Percentiles rank a stretch among this genome's conserved stretches.
These are phyloP conservation scores for Soucietia sequanensis DNA, from an alignment of 805 yeast genomes.

Conservation along the genomic window DNA sequence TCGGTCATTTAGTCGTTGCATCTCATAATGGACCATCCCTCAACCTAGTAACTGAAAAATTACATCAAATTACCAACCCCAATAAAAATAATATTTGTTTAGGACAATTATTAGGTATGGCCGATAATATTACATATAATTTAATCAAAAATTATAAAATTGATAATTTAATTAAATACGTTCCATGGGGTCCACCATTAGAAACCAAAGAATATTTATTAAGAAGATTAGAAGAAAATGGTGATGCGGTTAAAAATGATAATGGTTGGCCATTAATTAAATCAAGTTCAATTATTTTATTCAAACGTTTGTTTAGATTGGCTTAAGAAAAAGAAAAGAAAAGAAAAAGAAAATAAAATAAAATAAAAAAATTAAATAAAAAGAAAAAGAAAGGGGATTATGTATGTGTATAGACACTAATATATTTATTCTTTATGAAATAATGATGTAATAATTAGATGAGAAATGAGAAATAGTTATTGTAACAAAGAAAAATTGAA, in stretches of 20 bases:
- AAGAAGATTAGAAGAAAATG: conserved; percentile 92
- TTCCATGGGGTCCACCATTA: conserved; percentile 96
- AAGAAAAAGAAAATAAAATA: too few relatives aligned
- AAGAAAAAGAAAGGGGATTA: too few relatives aligned
- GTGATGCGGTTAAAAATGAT: conserved; percentile 87
- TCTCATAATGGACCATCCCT: conserved; percentile 86
- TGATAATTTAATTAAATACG: conserved; percentile 84
- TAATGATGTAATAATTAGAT: too few relatives aligned
- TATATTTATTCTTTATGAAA: too few relatives aligned
- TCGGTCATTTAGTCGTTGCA: conserved; percentile 85
- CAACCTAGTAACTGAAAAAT: conserved; percentile 60
- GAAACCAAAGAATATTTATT: conserved; percentile 88
- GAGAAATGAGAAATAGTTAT: too few relatives aligned
- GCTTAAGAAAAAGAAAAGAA: too few relatives aligned
- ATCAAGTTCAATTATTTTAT: conserved; percentile 39
- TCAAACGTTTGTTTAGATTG: conserved; percentile 25
- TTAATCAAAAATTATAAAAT: conserved; percentile 63
- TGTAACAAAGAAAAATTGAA: too few relatives aligned
- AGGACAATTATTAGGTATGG: conserved; percentile 95
- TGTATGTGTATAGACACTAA: too few relatives aligned
- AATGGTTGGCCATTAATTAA: conserved; percentile 74
- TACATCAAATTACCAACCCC: conserved; percentile 27
- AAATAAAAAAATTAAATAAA: too few relatives aligned
- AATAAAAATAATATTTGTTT: conserved; percentile 65
- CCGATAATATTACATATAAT: conserved; percentile 81